A percentile compares a stretch with the other conserved stretches of the same genome.
Conservation (phyloP, 805 yeast genomes). For the Hanseniaspora lachancei region DNA sequence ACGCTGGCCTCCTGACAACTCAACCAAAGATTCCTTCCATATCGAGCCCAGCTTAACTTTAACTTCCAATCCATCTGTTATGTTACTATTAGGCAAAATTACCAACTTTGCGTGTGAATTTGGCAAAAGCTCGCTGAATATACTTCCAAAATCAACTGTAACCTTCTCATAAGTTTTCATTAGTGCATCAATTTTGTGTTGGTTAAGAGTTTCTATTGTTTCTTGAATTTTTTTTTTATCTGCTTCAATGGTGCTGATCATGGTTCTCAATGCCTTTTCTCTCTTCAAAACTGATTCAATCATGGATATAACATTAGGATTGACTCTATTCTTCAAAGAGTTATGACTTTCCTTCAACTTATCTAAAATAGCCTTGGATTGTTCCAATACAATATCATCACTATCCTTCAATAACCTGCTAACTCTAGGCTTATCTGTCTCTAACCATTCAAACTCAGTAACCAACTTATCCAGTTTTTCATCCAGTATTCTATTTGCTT, state of each 20-base stretch:
- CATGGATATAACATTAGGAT: slow-evolving; percentile 77
- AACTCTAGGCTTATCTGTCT: slow-evolving; percentile 45
- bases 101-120: slow-evolving; percentile 82
- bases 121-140: slow-evolving; percentile 78
- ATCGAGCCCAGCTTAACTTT: slow-evolving; percentile 79
- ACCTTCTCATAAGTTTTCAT: slow-evolving; percentile 79
- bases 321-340: slow-evolving; percentile 68
- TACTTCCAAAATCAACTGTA: slow-evolving; percentile 74
- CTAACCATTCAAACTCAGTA: slow-evolving; percentile 59
- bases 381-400: slow-evolving; percentile 49
- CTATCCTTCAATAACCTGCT: slow-evolving; percentile 36
- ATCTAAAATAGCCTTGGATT: slow-evolving; percentile 20
- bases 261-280: slow-evolving; percentile 57
- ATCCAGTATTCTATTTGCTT: neutral
- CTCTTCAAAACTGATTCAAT: slow-evolving; percentile 85
- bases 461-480: slow-evolving; percentile 24
- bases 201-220: slow-evolving; percentile 70
- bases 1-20: slow-evolving; percentile 92
- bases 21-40: slow-evolving; percentile 93
- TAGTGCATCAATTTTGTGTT: slow-evolving; percentile 71
- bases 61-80: slow-evolving; percentile 82
- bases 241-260: slow-evolving; percentile 76
- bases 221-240: slow-evolving; percentile 83
- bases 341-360: slow-evolving; percentile 47
- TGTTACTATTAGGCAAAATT: slow-evolving; percentile 65